These are phyloP conservation scores for Trypanosomatidae sp. DNA, from an alignment of 208 protist species.

Conservation along the genomic window DNA sequence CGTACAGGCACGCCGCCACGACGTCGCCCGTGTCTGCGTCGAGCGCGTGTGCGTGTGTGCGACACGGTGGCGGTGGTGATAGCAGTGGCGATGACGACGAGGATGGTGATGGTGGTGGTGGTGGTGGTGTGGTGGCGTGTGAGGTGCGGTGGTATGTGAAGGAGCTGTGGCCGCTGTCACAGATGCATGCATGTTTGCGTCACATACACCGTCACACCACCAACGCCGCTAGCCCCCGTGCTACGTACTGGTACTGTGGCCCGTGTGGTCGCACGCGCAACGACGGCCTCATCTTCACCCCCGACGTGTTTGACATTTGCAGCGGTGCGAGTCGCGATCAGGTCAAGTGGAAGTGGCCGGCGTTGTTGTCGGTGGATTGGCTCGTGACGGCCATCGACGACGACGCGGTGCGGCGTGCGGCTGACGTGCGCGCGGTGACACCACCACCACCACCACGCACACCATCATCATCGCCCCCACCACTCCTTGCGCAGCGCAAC, in stretches of 20 bases:
- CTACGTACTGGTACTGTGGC: constrained; percentile 13
- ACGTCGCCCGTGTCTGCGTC: no score
- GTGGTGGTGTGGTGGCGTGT: no score
- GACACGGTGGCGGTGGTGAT: no score
- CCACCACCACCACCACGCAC: no score
- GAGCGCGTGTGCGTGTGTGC: no score
- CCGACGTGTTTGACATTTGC: constrained; percentile 40
- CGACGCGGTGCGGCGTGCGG: not conserved
- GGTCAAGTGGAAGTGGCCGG: constrained; percentile 78
- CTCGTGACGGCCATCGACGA: constrained; percentile 7
- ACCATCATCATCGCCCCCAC: no score
- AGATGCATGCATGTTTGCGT: constrained; percentile 17
- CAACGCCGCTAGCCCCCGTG: constrained; percentile 5
- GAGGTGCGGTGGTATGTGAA: constrained; percentile 35
- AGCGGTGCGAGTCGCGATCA: constrained; percentile 42
- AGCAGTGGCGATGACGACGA: no score
- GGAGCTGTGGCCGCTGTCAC: constrained; percentile 31
- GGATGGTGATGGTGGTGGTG: no score
- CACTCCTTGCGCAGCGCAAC: constrained; percentile 11
- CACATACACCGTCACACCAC: constrained; percentile 8
- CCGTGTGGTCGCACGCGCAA: constrained; percentile 35
- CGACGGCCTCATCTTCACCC: constrained; percentile 76
- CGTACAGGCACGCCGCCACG: no score
- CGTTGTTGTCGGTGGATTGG: constrained; percentile 67
- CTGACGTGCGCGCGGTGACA: no score